phyloP scores from a whole-genome alignment of 2,329 filamentous ascomycete genomes.

The Phialemonium atrogriseum region DNA sequence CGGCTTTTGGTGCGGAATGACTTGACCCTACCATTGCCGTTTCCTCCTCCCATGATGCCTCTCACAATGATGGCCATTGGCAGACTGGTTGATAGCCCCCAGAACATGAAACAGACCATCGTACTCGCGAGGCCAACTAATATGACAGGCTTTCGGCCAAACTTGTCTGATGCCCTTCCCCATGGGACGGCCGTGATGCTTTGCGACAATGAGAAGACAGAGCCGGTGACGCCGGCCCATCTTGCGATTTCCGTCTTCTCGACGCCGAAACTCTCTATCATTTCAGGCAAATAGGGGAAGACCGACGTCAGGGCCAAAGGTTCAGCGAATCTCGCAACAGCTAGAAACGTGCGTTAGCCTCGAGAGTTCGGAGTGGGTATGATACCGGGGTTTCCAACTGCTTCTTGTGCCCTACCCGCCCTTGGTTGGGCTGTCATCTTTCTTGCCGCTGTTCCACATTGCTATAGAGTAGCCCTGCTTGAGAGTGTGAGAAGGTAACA shows the following conservation, averaged over 20 bases:
- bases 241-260: conserved; percentile 63
- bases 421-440: neutral
- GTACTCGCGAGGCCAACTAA: conserved; percentile 66
- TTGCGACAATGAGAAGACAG: conserved; percentile 65
- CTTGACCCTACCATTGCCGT: conserved; percentile 62
- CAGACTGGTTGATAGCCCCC: conserved; percentile 75
- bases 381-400: neutral
- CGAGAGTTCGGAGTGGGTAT: conserved; percentile 8
- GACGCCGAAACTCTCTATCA: conserved; percentile 74
- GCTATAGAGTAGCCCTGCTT: neutral
- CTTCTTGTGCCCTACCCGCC: neutral
- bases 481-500: neutral
- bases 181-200: conserved; percentile 64
- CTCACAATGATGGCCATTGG: conserved; percentile 72
- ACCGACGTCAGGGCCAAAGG: conserved; percentile 65
- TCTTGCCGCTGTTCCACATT: neutral
- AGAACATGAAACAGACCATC: conserved; percentile 72
- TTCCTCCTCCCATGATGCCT: conserved; percentile 72
- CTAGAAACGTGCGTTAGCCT: conserved; percentile 38
- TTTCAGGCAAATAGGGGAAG: conserved; percentile 65
- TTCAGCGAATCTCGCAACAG: conserved; percentile 71
- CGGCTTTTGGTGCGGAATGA: neutral
- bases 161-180: conserved; percentile 67
- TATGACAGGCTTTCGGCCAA: conserved; percentile 78
- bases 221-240: conserved; percentile 70